Conservation (phyloP, 257 asterid genomes). For the Cinchona pubescens region DNA sequence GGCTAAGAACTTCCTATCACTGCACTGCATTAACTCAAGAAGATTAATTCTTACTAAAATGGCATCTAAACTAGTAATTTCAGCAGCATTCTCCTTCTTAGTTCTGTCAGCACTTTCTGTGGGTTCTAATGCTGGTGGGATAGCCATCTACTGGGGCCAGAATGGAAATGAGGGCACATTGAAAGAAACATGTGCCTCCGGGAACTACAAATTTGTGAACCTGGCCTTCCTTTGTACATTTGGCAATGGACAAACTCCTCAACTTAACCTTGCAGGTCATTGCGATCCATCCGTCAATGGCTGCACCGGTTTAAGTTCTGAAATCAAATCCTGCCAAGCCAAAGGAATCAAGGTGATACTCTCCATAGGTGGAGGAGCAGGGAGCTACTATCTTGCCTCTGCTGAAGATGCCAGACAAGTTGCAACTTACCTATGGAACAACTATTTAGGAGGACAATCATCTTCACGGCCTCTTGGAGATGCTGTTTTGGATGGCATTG, state of each 20-base stretch:
- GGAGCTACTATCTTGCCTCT: conserved; percentile 39
- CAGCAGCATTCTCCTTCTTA: neutral
- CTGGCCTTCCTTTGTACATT: conserved; percentile 39
- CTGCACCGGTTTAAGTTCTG: conserved; percentile 34
- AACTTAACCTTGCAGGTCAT: conserved; percentile 47
- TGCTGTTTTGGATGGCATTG: conserved; percentile 45
- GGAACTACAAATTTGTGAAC: conserved; percentile 32
- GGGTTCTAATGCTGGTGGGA: conserved; percentile 32
- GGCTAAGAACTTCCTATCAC: neutral
- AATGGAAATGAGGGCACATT: conserved; percentile 37
- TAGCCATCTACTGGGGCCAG: conserved; percentile 47
- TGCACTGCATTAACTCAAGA: neutral
- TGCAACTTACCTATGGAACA: conserved; percentile 45
- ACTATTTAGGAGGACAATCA: conserved; percentile 42
- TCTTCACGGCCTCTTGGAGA: conserved; percentile 38
- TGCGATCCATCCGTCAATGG: conserved; percentile 43
- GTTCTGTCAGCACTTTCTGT: neutral
- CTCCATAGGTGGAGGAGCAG: conserved; percentile 41
- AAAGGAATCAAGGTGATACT: conserved; percentile 42
- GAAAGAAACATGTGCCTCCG: conserved; percentile 36
- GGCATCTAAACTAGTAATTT: neutral
- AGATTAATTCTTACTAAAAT: conserved; percentile 6
- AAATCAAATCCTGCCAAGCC: conserved; percentile 39
- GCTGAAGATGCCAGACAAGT: conserved; percentile 37
- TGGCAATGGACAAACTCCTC: conserved; percentile 35